phyloP scores from a whole-genome alignment of 2,329 filamentous ascomycete species.

The Tolypocladium tundrense region DNA sequence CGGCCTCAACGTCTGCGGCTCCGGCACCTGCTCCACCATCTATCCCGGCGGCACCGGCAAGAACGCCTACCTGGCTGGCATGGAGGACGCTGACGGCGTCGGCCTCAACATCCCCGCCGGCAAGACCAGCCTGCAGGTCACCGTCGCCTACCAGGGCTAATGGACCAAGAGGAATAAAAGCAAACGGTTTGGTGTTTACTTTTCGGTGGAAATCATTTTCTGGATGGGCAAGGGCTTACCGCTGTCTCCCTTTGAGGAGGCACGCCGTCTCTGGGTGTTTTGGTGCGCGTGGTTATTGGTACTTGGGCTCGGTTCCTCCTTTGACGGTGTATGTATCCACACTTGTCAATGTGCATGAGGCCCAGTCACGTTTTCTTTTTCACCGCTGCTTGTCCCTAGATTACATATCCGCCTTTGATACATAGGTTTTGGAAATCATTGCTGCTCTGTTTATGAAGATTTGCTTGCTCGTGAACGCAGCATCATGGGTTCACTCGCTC shows the following conservation, averaged over 20 bases:
- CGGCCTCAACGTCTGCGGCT: conserved; percentile 27
- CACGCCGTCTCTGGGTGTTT: conserved; percentile 6
- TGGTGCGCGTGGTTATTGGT: conserved; percentile 5
- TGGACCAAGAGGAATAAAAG: background rate
- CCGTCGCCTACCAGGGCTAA: conserved; percentile 17
- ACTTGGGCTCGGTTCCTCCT: background rate
- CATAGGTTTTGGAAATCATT: background rate
- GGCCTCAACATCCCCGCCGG: conserved; percentile 27
- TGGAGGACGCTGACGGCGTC: conserved; percentile 25
- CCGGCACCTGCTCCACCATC: conserved; percentile 31
- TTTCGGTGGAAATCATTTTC: background rate
- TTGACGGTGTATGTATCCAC: background rate
- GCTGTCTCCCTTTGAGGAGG: background rate
- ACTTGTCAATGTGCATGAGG: background rate
- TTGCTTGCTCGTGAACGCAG: background rate
- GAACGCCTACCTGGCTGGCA: conserved; percentile 28
- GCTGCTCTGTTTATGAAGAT: background rate
- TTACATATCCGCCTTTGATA: conserved; percentile 1
- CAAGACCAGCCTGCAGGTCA: conserved; percentile 17
- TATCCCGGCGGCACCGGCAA: conserved; percentile 21
- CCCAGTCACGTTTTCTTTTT: background rate
- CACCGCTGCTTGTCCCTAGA: background rate
- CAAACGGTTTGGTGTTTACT: background rate
- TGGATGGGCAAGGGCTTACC: background rate
- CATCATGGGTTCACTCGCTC: background rate